Evolutionary conservation across 2,329 filamentous ascomycete species (phyloP), one percentile per base, ranked within the genome.

Genomic region (Ophiosphaerella herpotricha): DNA sequence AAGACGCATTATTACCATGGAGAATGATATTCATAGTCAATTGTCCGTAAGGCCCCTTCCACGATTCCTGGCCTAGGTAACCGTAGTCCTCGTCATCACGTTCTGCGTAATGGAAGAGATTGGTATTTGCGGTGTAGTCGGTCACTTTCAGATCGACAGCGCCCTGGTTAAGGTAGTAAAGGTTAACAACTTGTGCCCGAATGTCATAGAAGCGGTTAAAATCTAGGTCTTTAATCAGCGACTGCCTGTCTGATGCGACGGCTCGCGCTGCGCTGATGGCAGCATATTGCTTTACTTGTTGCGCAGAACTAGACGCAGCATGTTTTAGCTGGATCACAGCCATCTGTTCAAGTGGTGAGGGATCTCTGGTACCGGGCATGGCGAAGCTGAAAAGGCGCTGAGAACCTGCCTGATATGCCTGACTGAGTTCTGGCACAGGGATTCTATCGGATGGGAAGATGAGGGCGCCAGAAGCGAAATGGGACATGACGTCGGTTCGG

Each of bases 31-130:
- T 85, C 44, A 97, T 77, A 1, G 85, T 87, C 64, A 82, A 77
- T 63, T 86, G 85, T 2, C 91, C 92, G 58, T 77, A 87, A 0
- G 92, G 92, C 0, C 91, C 91, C 2, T 77, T 75, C 89, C 89
- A 96, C 6, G 26, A 29, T n/a, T 68, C 34, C 71, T 72, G 16
- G 68, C 67, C 42, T 49, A 61, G 67, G 43, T 57, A 11, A 49
- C 14, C 50, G 5, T 46, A 33, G 1, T 68, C 57, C 13, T 64
- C 56, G 11, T 60, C 52, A 0, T 71, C 58, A 4, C 74, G 74
- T 31, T 76, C 66, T 12, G 65, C 61, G 50, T 84, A 84, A 32
- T 85, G 72, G 57, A 80, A 86, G 50, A 97, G 85, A 1, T 64
- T 52, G 0, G 77, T 64, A 63, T 97, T 90, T 12, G 54, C 12